Evolutionary conservation across 1,284 basidiomycete species (phyloP).

Genomic region (Boletus austroedulis): DNA sequence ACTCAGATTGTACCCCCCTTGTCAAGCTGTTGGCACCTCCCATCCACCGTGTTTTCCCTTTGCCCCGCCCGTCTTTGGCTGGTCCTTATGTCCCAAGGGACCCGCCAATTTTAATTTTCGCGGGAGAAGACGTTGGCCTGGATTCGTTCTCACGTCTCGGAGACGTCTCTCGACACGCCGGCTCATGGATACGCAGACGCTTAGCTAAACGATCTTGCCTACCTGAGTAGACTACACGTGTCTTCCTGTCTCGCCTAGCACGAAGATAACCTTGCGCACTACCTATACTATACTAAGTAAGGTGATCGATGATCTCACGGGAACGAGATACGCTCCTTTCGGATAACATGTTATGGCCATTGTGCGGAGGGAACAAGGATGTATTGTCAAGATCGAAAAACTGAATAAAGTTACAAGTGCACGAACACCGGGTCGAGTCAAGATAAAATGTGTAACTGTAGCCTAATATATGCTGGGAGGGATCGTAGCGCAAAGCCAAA

Average conservation of each 20-base stretch:
- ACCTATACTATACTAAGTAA: background rate
- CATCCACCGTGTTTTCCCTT: background rate
- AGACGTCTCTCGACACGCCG: background rate
- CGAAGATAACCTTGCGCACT: slow-evolving; percentile 1
- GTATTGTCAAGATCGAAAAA: slow-evolving; percentile 6
- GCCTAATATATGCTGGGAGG: slow-evolving; percentile 11
- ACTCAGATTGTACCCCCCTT: background rate
- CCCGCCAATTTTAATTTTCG: slow-evolving; percentile 23
- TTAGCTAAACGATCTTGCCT: slow-evolving; percentile 7
- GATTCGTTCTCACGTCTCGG: slow-evolving; percentile 23
- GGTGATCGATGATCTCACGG: slow-evolving; percentile 15
- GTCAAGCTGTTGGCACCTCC: background rate
- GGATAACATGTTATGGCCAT: background rate
- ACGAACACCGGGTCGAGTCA: slow-evolving; percentile 10
- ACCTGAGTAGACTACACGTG: slow-evolving; percentile 2
- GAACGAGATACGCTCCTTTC: background rate
- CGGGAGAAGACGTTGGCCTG: slow-evolving; percentile 30
- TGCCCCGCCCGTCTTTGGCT: background rate
- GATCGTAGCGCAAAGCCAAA: slow-evolving; percentile 8
- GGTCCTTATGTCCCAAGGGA: slow-evolving; percentile 6
- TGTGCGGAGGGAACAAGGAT: background rate
- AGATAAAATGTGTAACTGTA: slow-evolving; percentile 16
- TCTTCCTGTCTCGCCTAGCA: slow-evolving; percentile 8
- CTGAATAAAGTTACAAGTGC: slow-evolving; percentile 27
- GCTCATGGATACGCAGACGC: slow-evolving; percentile 5